phyloP scores from a whole-genome alignment of 108 stramenopile species.

The Skeletonema grethae region DNA sequence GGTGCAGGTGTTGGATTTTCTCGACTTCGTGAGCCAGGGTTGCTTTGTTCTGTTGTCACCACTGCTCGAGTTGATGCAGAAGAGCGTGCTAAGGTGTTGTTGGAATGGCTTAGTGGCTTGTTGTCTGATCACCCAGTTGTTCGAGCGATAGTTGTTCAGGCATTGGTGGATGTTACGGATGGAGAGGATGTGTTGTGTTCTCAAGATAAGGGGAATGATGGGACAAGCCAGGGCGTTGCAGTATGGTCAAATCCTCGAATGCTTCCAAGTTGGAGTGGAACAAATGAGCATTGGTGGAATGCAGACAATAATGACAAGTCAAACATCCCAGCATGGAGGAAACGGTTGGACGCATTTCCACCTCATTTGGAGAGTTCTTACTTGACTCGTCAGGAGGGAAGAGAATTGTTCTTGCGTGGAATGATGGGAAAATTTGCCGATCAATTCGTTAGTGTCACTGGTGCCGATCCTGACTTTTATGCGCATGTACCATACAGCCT shows the following conservation, averaged over 20 bases:
- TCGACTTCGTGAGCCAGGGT: conserved; percentile 66
- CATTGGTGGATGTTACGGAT: conserved; percentile 73
- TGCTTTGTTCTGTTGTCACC: conserved; percentile 81
- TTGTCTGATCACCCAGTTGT: conserved; percentile 81
- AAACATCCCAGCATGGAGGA: conserved; percentile 50
- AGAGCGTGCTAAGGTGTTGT: conserved; percentile 64
- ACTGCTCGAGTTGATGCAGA: conserved; percentile 74
- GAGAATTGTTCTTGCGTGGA: conserved; percentile 63
- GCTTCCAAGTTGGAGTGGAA: conserved; percentile 77
- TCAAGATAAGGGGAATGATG: conserved; percentile 2
- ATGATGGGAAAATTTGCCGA: conserved; percentile 32
- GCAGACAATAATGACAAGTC: conserved; percentile 15
- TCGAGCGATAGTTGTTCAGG: conserved; percentile 77
- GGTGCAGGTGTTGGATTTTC: conserved; percentile 71
- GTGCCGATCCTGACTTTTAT: conserved; percentile 80
- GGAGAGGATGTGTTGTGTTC: conserved; percentile 59
- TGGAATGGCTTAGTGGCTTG: conserved; percentile 80
- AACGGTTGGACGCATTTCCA: conserved; percentile 71
- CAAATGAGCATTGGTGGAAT: conserved; percentile 36
- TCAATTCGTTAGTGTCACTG: conserved; percentile 57
- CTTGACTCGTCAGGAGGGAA: conserved; percentile 74
- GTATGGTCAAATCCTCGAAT: conserved; percentile 79
- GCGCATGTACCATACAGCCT: conserved; percentile 68
- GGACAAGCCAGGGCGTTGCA: conserved; percentile 43
- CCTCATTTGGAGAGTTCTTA: conserved; percentile 81